Percentiles rank a stretch among this genome's conserved stretches.
These are phyloP conservation scores for Candida tropicalis DNA, from an alignment of 1,139 yeast genomes.

Conservation along the genomic window DNA sequence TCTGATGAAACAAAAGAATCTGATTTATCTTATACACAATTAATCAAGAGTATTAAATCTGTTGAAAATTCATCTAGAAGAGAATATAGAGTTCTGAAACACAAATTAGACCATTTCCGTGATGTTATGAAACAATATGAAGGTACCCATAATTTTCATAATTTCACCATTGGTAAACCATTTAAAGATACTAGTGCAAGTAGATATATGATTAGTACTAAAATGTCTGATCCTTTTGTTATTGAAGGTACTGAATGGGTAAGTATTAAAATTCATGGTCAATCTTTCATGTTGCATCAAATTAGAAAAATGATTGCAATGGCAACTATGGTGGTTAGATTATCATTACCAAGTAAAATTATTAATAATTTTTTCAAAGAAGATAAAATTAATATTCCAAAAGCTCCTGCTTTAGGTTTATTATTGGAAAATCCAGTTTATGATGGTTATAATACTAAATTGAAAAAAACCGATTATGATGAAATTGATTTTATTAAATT, in stretches of 20 bases:
- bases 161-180: conserved; percentile 88
- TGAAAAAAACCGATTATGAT: conserved; percentile 79
- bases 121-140: conserved; percentile 71
- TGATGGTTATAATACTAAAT: conserved; percentile 75
- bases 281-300: conserved; percentile 97
- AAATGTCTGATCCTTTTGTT: conserved; percentile 87
- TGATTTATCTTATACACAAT: conserved; percentile 19
- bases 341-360: conserved; percentile 78
- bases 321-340: conserved; percentile 84
- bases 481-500: conserved; percentile 71
- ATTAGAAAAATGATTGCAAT: conserved; percentile 97
- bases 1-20: not conserved
- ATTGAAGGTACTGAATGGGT: conserved; percentile 97
- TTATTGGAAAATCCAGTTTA: conserved; percentile 90
- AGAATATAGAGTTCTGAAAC: conserved; percentile 62
- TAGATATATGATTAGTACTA: conserved; percentile 77
- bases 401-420: conserved; percentile 95
- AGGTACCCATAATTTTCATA: conserved; percentile 94
- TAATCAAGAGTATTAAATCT: conserved; percentile 60
- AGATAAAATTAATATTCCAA: conserved; percentile 84
- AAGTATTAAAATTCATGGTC: conserved; percentile 95
- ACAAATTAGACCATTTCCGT: conserved; percentile 64
- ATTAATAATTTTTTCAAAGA: conserved; percentile 79
- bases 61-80: conserved; percentile 73
- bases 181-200: conserved; percentile 84